These are phyloP conservation scores for Themeda triandra DNA, from an alignment of 176 grass and related monocot genomes.

Conservation along the genomic window DNA sequence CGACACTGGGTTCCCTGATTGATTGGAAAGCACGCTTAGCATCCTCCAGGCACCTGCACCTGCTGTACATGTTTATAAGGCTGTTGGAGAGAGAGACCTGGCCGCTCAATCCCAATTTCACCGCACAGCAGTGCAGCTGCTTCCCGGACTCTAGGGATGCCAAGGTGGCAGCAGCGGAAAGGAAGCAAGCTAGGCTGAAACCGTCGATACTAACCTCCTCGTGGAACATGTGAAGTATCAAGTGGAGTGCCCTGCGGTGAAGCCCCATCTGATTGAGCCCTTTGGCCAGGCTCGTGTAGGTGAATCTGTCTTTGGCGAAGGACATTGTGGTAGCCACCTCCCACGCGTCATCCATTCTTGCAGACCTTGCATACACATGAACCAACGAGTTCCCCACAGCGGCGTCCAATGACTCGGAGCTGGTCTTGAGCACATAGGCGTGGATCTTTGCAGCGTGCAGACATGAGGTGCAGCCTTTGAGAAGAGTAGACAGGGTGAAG, in stretches of 20 bases:
- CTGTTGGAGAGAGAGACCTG: constrained; percentile 70
- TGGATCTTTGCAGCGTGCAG: constrained; percentile 51
- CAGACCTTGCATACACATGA: constrained; percentile 71
- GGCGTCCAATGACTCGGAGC: constrained; percentile 46
- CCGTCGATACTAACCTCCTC: constrained; percentile 57
- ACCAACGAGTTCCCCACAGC: constrained; percentile 66
- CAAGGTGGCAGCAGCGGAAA: constrained; percentile 57
- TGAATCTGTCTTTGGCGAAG: constrained; percentile 46
- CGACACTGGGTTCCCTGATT: constrained; percentile 59
- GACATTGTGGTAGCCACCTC: constrained; percentile 51
- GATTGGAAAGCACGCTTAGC: constrained; percentile 47
- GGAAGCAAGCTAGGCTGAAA: constrained; percentile 66
- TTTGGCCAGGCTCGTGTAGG: constrained; percentile 76
- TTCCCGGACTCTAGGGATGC: constrained; percentile 38
- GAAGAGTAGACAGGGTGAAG: constrained; percentile 71
- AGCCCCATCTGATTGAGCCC: constrained; percentile 63
- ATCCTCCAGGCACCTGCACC: constrained; percentile 63
- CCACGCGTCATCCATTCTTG: constrained; percentile 51
- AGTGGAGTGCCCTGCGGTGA: constrained; percentile 42
- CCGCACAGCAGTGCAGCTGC: constrained; percentile 62
- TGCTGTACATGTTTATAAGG: constrained; percentile 83
- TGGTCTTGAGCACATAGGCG: constrained; percentile 67
- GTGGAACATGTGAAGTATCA: constrained; percentile 48
- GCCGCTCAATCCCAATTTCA: constrained; percentile 58
- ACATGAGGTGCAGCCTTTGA: constrained; percentile 49